Percentiles rank a stretch among this genome's conserved stretches.
These are phyloP conservation scores for Lentinus tigrinus DNA, from an alignment of 768 basidiomycete species.

Conservation along the genomic window DNA sequence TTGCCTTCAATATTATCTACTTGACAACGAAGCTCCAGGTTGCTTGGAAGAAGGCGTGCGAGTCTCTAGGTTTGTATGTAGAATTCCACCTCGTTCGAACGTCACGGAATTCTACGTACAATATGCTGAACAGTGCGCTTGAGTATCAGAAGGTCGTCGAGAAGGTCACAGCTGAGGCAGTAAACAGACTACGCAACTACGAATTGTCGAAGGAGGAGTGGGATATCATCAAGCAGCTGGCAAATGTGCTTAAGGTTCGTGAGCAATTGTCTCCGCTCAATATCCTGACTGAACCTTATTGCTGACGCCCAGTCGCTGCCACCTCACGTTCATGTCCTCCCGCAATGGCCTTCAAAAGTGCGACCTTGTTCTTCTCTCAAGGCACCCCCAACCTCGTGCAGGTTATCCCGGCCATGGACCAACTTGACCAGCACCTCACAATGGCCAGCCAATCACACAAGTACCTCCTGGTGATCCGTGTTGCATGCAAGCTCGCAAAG, in stretches of 20 bases:
- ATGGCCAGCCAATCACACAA: background rate
- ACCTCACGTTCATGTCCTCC: background rate
- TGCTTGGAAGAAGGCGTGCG: conserved; percentile 24
- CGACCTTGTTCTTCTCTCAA: conserved; percentile 26
- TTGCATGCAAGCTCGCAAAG: background rate
- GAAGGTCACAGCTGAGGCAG: conserved; percentile 17
- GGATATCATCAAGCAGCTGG: conserved; percentile 16
- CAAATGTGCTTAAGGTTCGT: background rate
- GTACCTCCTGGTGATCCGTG: background rate
- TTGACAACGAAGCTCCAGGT: conserved; percentile 32
- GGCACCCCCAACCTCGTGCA: conserved; percentile 24
- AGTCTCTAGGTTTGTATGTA: conserved; percentile 7
- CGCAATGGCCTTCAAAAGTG: conserved; percentile 21
- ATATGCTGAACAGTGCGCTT: conserved; percentile 34
- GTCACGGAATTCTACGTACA: conserved; percentile 37
- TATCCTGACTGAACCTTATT: background rate
- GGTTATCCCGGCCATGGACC: conserved; percentile 30
- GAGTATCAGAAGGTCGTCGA: conserved; percentile 27
- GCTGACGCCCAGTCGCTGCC: no score
- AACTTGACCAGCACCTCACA: conserved; percentile 24
- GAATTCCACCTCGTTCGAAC: conserved; percentile 36
- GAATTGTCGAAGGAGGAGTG: conserved; percentile 33
- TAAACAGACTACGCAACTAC: conserved; percentile 14
- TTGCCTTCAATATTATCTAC: conserved; percentile 21
- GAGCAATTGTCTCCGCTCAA: no score